phyloP scores from a whole-genome alignment of 257 asterid genomes.

The Solanum piurae region DNA sequence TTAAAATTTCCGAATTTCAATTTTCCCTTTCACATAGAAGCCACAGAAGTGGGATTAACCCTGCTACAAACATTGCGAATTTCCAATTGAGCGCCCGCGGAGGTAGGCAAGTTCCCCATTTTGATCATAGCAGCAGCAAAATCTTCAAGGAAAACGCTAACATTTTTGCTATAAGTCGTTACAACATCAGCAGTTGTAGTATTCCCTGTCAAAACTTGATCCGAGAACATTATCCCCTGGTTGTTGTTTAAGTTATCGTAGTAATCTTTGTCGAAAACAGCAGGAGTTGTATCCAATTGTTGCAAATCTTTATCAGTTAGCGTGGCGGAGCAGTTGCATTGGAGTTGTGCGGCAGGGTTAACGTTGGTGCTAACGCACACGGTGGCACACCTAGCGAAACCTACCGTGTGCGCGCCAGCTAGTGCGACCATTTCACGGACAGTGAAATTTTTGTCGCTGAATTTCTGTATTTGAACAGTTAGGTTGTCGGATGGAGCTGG shows the following conservation, averaged over 20 bases:
- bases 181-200: neutral
- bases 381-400: neutral
- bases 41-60: neutral
- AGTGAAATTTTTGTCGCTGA: neutral
- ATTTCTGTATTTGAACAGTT: neutral
- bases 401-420: neutral
- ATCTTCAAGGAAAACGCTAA: neutral
- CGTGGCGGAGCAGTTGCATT: neutral
- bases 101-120: conserved; percentile 2
- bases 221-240: conserved; percentile 3
- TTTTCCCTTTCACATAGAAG: neutral
- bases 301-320: neutral
- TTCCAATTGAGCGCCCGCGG: neutral
- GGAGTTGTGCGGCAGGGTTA: neutral
- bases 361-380: neutral
- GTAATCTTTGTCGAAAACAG: neutral
- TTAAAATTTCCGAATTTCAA: neutral
- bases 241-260: neutral
- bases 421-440: neutral
- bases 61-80: conserved; percentile 6
- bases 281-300: neutral
- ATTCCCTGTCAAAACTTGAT: neutral
- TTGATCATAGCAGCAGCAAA: conserved; percentile 9
- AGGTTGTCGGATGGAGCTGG: neutral
- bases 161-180: neutral